A percentile compares a stretch with the other conserved stretches of the same genome.
These are phyloP conservation scores for Ceratocystis eucalypticola DNA, from an alignment of 2,329 filamentous ascomycete species.

Conservation along the genomic window DNA sequence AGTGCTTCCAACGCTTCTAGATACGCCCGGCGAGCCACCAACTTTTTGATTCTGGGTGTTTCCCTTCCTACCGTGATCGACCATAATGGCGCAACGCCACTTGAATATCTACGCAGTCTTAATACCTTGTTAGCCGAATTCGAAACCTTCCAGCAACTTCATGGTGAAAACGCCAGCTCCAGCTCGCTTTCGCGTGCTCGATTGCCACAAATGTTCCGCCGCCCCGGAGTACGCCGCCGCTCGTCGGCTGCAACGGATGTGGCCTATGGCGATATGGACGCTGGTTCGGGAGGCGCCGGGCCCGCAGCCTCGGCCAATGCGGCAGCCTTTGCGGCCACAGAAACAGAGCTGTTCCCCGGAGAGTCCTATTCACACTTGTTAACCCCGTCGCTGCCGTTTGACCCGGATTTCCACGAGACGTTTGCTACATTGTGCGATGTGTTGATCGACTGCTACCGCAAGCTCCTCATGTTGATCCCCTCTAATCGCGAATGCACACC, in stretches of 20 bases:
- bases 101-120: slow-evolving; percentile 77
- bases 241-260: slow-evolving; percentile 36
- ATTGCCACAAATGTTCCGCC: slow-evolving; percentile 72
- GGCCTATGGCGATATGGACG: slow-evolving; percentile 24
- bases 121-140: slow-evolving; percentile 82
- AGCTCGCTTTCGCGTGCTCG: slow-evolving; percentile 62
- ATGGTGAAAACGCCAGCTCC: slow-evolving; percentile 61
- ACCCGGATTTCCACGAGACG: slow-evolving; percentile 93
- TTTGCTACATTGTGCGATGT: slow-evolving; percentile 94
- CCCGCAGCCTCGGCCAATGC: slow-evolving; percentile 29
- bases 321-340: slow-evolving; percentile 45
- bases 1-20: slow-evolving; percentile 76
- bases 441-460: slow-evolving; percentile 79
- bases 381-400: slow-evolving; percentile 86
- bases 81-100: slow-evolving; percentile 62
- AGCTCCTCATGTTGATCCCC: slow-evolving; percentile 61
- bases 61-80: slow-evolving; percentile 84
- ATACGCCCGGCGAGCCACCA: slow-evolving; percentile 78
- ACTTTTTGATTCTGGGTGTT: slow-evolving; percentile 83
- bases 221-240: slow-evolving; percentile 42
- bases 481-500: slow-evolving; percentile 59
- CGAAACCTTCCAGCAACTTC: slow-evolving; percentile 80
- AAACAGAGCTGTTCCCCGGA: slow-evolving; percentile 57
- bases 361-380: slow-evolving; percentile 81
- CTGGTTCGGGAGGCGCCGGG: slow-evolving; percentile 23